These are phyloP conservation scores for Pyrenula aspistea DNA, from an alignment of 495 filamentous ascomycete species.

Conservation along the genomic window DNA sequence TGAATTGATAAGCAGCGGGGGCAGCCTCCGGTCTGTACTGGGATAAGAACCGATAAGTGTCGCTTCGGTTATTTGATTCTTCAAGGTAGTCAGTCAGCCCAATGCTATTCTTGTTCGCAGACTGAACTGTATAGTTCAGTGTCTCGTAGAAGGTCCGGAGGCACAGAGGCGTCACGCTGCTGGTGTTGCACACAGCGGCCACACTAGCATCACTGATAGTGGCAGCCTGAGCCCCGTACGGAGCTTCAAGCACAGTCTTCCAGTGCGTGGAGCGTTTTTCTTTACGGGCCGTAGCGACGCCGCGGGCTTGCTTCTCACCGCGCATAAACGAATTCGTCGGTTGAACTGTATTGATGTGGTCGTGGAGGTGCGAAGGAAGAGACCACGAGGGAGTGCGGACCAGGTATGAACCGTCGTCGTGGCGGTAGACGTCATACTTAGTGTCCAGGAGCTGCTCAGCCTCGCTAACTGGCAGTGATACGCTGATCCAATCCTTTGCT, in stretches of 20 bases:
- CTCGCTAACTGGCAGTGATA: slow-evolving; percentile 37
- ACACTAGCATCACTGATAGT: not conserved
- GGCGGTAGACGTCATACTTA: slow-evolving; percentile 42
- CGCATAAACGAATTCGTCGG: slow-evolving; percentile 40
- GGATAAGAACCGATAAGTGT: slow-evolving; percentile 45
- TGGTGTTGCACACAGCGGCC: slow-evolving; percentile 19
- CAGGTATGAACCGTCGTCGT: slow-evolving; percentile 21
- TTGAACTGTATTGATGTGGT: slow-evolving; percentile 38
- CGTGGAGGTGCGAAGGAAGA: slow-evolving; percentile 35
- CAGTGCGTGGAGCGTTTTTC: slow-evolving; percentile 13
- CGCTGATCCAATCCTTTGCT: slow-evolving; percentile 51
- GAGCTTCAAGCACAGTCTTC: slow-evolving; percentile 6
- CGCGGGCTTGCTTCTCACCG: slow-evolving; percentile 30
- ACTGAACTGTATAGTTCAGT: slow-evolving; percentile 32
- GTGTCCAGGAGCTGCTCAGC: slow-evolving; percentile 44
- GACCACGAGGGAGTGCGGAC: slow-evolving; percentile 50
- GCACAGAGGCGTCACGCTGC: slow-evolving; percentile 45
- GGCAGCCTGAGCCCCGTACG: slow-evolving; percentile 4
- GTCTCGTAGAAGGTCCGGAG: slow-evolving; percentile 49
- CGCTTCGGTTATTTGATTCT: slow-evolving; percentile 41
- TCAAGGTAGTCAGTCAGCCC: slow-evolving; percentile 60
- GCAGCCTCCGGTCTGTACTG: slow-evolving; percentile 39
- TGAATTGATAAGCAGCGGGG: slow-evolving; percentile 50
- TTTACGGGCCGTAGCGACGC: slow-evolving; percentile 19
- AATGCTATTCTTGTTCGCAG: slow-evolving; percentile 30